Base-by-base conservation (phyloP, 768 basidiomycete species). In the Trametes elegans region DNA sequence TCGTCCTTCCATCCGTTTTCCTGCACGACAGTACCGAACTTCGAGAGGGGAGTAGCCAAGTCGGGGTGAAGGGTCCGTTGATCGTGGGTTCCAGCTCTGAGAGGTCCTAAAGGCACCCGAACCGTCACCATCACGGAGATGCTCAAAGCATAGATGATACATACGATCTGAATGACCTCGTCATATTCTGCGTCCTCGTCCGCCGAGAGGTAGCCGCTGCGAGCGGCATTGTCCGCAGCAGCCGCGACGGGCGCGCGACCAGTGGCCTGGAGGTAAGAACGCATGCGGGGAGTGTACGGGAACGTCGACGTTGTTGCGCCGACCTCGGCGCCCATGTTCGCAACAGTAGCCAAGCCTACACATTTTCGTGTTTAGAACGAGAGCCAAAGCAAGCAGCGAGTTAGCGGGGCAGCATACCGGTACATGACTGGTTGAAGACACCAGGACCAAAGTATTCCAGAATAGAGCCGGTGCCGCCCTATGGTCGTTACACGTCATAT, bases 261-360 rank as follows among this genome's bases (percentile, higher is more conserved):
- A 8, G 97, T 99, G 18, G 94, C 94, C 59, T 82, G 77, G 27
- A 99, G 82, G 72, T 98, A 99, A 31, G 83, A 78, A 28, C 84
- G 80, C 96, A 98, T 98, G 64, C 84, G 83, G 16, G 81, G 72
- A 14, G 93, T 93, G 73, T 98, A 99, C 5, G 96, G 95, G 80
- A 99, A 99, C 6, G 90, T 93, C 1, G 95, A 96, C 0, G 97
- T 98, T 1, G 97, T 99, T n/a, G 97, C 97, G 34, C 97, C 97
- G n/a, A 98, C 95, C 76, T 99, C 97, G 11, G 97, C 97, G 46
- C 97, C 97, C 97, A 98, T 99, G 72, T 99, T 98, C 39, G 92
- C 89, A 51, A 99, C 89, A 2, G 97, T 98, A 1, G 96, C 97
- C 49, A 97, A 74, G 51, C 91, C 90, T 89, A 45, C 29, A 23